These are phyloP conservation scores for Naganishia antarctica DNA, from an alignment of 768 basidiomycete genomes.

Conservation along the genomic window DNA sequence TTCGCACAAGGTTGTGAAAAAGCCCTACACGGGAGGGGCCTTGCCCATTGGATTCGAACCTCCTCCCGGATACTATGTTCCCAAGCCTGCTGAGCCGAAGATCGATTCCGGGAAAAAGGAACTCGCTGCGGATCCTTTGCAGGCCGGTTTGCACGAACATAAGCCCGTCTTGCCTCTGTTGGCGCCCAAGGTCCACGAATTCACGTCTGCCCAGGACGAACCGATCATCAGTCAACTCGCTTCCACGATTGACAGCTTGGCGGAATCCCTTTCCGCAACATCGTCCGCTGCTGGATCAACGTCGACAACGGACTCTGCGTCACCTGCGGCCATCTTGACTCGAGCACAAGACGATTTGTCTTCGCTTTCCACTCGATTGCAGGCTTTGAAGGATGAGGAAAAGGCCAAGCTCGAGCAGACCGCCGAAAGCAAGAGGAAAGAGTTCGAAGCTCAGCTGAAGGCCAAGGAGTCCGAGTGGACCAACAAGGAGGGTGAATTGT, in stretches of 20 bases:
- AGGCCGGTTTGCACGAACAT: constrained; percentile 6
- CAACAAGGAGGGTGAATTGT: constrained; percentile 77
- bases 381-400: constrained; percentile 74
- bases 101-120: constrained; percentile 30
- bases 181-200: constrained; percentile 70
- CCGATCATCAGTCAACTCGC: constrained; percentile 92
- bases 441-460: constrained; percentile 58
- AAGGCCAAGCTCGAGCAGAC: constrained; percentile 60
- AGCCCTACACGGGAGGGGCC: constrained; percentile 60
- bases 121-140: constrained; percentile 36
- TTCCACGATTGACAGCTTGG: constrained; percentile 83
- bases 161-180: constrained; percentile 64
- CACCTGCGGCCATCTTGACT: constrained; percentile 70
- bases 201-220: constrained; percentile 62
- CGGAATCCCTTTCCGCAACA: constrained; percentile 71
- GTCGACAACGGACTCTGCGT: constrained; percentile 55
- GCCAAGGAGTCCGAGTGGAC: constrained; percentile 84
- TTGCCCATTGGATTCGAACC: constrained; percentile 92
- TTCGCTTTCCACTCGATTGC: constrained; percentile 68
- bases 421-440: constrained; percentile 75
- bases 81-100: constrained; percentile 30
- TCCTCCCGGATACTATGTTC: constrained; percentile 74
- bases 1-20: constrained; percentile 32
- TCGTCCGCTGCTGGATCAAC: constrained; percentile 49
- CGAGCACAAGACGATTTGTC: constrained; percentile 76